Conservation (phyloP, 768 basidiomycete genomes). For the Suillus bovinus region DNA sequence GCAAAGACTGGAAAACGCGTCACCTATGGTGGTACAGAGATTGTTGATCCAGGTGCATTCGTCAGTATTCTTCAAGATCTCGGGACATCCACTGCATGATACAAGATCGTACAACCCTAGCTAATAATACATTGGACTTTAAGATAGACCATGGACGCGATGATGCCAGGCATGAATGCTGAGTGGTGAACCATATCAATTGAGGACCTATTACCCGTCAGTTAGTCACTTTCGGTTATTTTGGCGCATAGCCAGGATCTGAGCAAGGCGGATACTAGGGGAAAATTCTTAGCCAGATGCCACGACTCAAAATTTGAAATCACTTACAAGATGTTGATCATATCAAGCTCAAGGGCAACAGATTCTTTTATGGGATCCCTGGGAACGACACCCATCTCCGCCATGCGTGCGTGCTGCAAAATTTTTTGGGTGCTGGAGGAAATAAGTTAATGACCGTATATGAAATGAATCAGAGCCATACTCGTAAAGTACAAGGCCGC, state of each 20-base stretch:
- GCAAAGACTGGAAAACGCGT: conserved; percentile 77
- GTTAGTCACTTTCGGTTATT: conserved; percentile 52
- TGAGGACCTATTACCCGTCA: background rate
- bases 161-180: background rate
- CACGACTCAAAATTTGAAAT: background rate
- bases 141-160: background rate
- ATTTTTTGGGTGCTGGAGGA: conserved; percentile 78
- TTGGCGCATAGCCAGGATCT: conserved; percentile 69
- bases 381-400: conserved; percentile 63
- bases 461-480: conserved; percentile 35
- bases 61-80: conserved; percentile 67
- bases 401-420: conserved; percentile 70
- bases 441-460: background rate
- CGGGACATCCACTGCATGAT: conserved; percentile 45
- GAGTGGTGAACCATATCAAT: background rate
- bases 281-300: conserved; percentile 14
- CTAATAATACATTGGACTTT: conserved; percentile 5
- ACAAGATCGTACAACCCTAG: conserved; percentile 2
- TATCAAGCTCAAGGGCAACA: conserved; percentile 77
- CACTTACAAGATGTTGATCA: conserved; percentile 86
- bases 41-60: conserved; percentile 87
- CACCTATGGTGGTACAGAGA: conserved; percentile 95
- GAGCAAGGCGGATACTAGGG: conserved; percentile 74
- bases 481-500: conserved; percentile 88
- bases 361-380: conserved; percentile 80